phyloP scores from a whole-genome alignment of 176 grass and related monocot species.

The Hyparrhenia diplandra region DNA sequence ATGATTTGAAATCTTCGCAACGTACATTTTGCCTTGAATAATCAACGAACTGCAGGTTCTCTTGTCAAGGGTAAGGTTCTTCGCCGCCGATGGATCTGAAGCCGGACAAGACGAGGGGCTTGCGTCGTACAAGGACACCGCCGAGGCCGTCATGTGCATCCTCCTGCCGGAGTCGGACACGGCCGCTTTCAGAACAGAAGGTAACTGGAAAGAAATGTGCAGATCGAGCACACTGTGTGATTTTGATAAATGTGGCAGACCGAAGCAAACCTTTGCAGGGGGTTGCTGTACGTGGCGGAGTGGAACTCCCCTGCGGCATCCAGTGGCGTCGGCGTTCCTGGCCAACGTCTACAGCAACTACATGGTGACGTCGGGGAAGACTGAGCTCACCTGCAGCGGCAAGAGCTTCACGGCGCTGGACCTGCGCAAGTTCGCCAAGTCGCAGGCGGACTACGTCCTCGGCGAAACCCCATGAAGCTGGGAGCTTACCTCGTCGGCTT shows the following conservation, averaged over 20 bases:
- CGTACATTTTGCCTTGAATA: neutral
- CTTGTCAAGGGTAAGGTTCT: conserved; percentile 66
- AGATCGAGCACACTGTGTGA: neutral
- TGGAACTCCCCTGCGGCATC: conserved; percentile 70
- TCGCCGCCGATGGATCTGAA: conserved; percentile 35
- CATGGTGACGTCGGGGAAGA: conserved; percentile 47
- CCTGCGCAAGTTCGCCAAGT: conserved; percentile 70
- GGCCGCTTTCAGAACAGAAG: conserved; percentile 58
- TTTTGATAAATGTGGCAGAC: neutral
- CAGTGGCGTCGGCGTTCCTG: conserved; percentile 69
- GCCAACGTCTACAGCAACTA: conserved; percentile 64
- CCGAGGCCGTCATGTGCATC: conserved; percentile 70
- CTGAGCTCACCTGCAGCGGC: conserved; percentile 48
- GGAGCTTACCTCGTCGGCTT: conserved; percentile 85
- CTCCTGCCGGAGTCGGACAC: conserved; percentile 68
- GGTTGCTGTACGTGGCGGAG: conserved; percentile 45
- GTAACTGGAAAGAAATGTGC: no score
- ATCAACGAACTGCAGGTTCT: conserved; percentile 45
- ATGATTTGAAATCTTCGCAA: neutral
- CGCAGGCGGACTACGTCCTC: conserved; percentile 65
- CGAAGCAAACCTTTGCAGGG: neutral
- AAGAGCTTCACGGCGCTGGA: conserved; percentile 45
- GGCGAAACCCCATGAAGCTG: conserved; percentile 74
- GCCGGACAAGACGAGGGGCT: conserved; percentile 29
- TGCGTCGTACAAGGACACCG: conserved; percentile 48